phyloP scores from a whole-genome alignment of 2,329 filamentous ascomycete genomes.

The Sphaerostilbella broomeana region DNA sequence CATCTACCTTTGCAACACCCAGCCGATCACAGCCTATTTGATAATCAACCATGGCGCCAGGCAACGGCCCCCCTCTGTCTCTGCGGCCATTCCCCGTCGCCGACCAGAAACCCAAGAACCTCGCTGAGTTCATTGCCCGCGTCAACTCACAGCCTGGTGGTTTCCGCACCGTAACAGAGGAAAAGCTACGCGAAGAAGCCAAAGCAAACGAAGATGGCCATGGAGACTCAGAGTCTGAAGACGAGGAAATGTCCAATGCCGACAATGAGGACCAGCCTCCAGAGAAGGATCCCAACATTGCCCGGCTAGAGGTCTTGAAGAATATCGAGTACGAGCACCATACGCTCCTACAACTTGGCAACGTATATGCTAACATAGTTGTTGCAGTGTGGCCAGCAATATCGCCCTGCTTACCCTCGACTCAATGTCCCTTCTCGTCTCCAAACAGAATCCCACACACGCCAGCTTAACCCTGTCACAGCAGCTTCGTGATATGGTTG shows the following conservation, averaged over 20 bases:
- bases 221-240: conserved; percentile 38
- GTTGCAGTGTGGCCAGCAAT: conserved; percentile 35
- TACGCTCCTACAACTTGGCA: conserved; percentile 5
- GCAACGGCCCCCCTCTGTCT: conserved; percentile 30
- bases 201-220: conserved; percentile 36
- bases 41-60: conserved; percentile 24
- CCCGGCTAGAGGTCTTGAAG: conserved; percentile 51
- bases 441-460: conserved; percentile 69
- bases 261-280: conserved; percentile 40
- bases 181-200: conserved; percentile 64
- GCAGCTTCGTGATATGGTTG: conserved; percentile 61
- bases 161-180: conserved; percentile 73
- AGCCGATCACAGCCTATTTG: neutral
- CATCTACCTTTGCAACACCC: neutral
- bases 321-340: conserved; percentile 45
- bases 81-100: conserved; percentile 41
- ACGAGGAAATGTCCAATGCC: conserved; percentile 40
- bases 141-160: conserved; percentile 73
- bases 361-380: neutral
- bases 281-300: conserved; percentile 40
- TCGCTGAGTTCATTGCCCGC: conserved; percentile 71
- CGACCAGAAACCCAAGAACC: conserved; percentile 50
- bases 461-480: conserved; percentile 65
- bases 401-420: conserved; percentile 67
- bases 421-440: conserved; percentile 74